These are phyloP conservation scores for Xylaria arbuscula DNA, from an alignment of 2,329 filamentous ascomycete species.

Conservation along the genomic window DNA sequence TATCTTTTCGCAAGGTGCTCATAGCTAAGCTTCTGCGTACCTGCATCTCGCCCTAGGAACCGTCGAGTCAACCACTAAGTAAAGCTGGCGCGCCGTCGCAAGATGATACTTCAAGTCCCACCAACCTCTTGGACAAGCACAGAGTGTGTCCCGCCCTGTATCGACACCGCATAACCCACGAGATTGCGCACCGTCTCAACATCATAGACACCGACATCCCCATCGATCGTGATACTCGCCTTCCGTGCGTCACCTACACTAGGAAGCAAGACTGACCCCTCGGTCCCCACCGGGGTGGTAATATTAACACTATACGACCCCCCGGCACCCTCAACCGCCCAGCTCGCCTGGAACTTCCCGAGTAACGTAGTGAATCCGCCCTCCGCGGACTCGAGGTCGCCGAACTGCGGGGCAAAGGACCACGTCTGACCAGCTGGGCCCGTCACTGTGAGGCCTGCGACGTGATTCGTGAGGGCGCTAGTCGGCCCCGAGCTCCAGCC, in stretches of 20 bases:
- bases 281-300: conserved; percentile 9
- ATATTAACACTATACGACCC: conserved; percentile 19
- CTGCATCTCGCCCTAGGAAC: too few relatives aligned
- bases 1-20: too few relatives aligned
- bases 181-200: conserved; percentile 3
- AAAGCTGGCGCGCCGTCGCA: not conserved
- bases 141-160: conserved; percentile 4
- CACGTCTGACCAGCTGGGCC: conserved; percentile 52
- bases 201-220: not conserved
- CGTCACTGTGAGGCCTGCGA: conserved; percentile 57
- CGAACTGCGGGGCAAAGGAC: conserved; percentile 55
- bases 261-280: conserved; percentile 16
- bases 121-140: not conserved
- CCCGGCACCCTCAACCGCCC: not conserved
- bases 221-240: conserved; percentile 19
- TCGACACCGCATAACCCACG: conserved; percentile 1
- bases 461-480: conserved; percentile 56
- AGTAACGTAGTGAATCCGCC: conserved; percentile 55
- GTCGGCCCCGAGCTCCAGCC: conserved; percentile 63
- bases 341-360: conserved; percentile 48
- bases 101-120: not conserved
- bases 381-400: conserved; percentile 53
- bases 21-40: too few relatives aligned
- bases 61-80: too few relatives aligned
- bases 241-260: not conserved